Evolutionary conservation across 768 basidiomycete species (phyloP), one percentile per base, ranked within the genome.

Genomic region (Russula sp.): DNA sequence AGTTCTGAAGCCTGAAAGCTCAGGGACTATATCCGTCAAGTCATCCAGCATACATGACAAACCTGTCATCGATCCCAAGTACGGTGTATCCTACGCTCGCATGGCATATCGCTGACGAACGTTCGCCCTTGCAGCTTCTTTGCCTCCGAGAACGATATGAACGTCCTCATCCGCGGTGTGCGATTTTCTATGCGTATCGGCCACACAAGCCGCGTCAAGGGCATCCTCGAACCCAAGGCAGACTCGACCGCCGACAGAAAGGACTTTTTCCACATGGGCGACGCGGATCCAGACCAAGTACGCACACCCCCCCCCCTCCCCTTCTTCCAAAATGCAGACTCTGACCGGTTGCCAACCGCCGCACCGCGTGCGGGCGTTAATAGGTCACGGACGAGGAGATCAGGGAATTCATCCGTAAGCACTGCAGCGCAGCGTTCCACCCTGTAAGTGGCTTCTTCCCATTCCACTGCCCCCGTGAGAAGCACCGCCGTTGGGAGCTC

Each of bases 361-460:
- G 3, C 54, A 29, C n/a, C 25, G 25, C 25, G 25, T 3, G 25
- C n/a, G 25, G 36, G 22, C 20, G 14, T 18, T 20, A 16, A 16
- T 29, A 64, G 59, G 38, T 64, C 46, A 66, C 65, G 32, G 65
- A 66, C 42, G 65, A 65, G 32, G 68, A 68, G 43, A 66, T 66
- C 42, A 59, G 60, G 38, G 57, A 52, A 14, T 69, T 22, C 53
- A 58, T 66, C 6, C 66, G 41, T 4, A 2, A 13, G 18, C 48
- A 50, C 38, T 47, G 66, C 47, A 45, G 29, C 29, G 32, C 54
- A 8, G 51, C 35, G 6, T 65, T 54, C 66, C 77, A 78, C 64
- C 76, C 77, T 0, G 70, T 75, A 36, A 71, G 64, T 60, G 4
- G 3, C 54, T 3, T 35, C 36, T 42, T 18, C n/a, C 42, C 13